Base-by-base conservation (phyloP, 495 filamentous ascomycete genomes). In the Talaromyces nanjingensis region DNA sequence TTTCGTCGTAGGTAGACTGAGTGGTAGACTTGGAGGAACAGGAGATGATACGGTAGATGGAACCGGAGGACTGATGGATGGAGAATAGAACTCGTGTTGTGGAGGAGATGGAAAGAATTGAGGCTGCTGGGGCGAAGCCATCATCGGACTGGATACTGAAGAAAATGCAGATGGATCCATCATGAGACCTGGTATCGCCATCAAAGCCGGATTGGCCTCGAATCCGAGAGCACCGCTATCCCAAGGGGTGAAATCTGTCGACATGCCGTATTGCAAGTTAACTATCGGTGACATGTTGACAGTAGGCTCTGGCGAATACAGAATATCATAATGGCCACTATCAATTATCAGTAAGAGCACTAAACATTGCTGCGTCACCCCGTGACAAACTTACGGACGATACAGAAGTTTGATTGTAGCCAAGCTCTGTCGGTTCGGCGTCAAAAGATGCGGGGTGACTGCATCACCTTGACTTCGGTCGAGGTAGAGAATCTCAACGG, bases 241-340 rank as follows among this genome's bases (percentile, higher is more conserved):
- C 74, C 73, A 80, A 29, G 73, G 68, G 45, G 68, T 62, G 69
- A 75, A 79, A 67, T 78, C 73, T 62, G 77, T 74, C 59, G 78
- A 74, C 73, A 79, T 75, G 62, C 67, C 77, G 65, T 74, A 78
- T 67, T 76, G 76, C 65, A 71, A 72, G 67, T 77, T 79, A 65
- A 78, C 77, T 57, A 77, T 67, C 24, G 82, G 79, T 63, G 78
- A 73, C 68, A 81, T 75, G 59, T 82, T 76, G 33, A 79, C 68
- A 49, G 84, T 71, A 59, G 86, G 78, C 66, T 86, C 82, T 42
- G 72, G 68, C 68, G 85, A 90, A 78, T 98, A 98, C 18, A 98
- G 81, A 60, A 98, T 85, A 75, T 98, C 94, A 72, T 98, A 98
- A 74, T 98, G 94, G 60, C 91, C 92, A 42, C 87, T 90, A 62